Evolutionary conservation across 2,329 filamentous ascomycete species (phyloP).

Genomic region (Zymoseptoria brevis): DNA sequence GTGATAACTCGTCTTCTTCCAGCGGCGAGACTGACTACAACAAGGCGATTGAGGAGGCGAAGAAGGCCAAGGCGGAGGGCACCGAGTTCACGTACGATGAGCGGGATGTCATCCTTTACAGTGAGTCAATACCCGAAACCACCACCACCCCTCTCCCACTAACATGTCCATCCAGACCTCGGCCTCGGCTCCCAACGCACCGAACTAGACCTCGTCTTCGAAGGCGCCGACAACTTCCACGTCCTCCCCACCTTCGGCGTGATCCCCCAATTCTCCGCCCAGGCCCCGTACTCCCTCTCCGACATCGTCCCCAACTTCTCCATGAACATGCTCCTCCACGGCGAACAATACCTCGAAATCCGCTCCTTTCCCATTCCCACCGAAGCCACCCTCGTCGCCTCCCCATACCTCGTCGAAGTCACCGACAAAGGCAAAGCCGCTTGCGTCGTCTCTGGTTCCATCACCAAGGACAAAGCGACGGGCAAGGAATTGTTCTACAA

Average conservation of each 20-base stretch:
- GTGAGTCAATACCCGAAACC: slow-evolving; percentile 22
- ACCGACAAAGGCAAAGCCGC: slow-evolving; percentile 92
- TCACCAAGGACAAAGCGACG: slow-evolving; percentile 74
- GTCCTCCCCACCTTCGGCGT: slow-evolving; percentile 92
- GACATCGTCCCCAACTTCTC: slow-evolving; percentile 91
- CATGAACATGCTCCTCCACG: slow-evolving; percentile 97
- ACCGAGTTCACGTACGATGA: slow-evolving; percentile 79
- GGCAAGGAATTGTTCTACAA: slow-evolving; percentile 96
- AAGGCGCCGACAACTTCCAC: slow-evolving; percentile 87
- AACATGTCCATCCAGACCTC: slow-evolving; percentile 47
- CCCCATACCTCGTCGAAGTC: slow-evolving; percentile 80
- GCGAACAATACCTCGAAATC: slow-evolving; percentile 96
- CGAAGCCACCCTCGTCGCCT: slow-evolving; percentile 64
- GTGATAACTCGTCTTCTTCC: slow-evolving; percentile 9
- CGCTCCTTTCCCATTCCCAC: slow-evolving; percentile 88
- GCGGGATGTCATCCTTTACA: slow-evolving; percentile 88
- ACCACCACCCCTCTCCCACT: slow-evolving; percentile 7
- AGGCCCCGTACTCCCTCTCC: slow-evolving; percentile 68
- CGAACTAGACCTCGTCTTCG: slow-evolving; percentile 81
- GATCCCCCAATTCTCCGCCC: slow-evolving; percentile 83
- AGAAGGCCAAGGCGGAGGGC: slow-evolving; percentile 61
- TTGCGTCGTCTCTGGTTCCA: slow-evolving; percentile 69
- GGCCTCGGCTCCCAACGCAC: slow-evolving; percentile 86
- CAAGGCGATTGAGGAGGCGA: slow-evolving; percentile 65
- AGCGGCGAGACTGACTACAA: slow-evolving; percentile 46